phyloP scores from a whole-genome alignment of 2,329 filamentous ascomycete species.

The Hypoxylon sp. region DNA sequence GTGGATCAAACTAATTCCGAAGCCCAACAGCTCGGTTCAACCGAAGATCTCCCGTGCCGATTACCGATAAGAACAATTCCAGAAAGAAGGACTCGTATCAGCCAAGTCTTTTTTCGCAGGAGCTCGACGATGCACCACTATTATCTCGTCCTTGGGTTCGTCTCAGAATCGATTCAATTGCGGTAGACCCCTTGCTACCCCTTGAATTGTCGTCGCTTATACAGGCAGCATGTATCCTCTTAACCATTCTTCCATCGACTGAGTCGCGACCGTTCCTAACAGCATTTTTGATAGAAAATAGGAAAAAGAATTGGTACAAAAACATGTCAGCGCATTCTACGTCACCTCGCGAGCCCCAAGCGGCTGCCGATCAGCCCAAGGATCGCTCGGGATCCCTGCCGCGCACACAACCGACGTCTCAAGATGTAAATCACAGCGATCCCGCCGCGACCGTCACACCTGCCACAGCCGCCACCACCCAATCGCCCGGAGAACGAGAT shows the following conservation, averaged over 20 bases:
- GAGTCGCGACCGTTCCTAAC: conserved; percentile 29
- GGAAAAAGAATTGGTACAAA: conserved; percentile 14
- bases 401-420: conserved; percentile 26
- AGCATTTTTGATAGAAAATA: conserved; percentile 27
- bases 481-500: conserved; percentile 2
- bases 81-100: conserved; percentile 18
- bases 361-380: conserved; percentile 37
- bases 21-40: too few species aligned
- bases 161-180: conserved; percentile 36
- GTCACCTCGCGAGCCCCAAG: conserved; percentile 29
- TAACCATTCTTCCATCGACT: conserved; percentile 28
- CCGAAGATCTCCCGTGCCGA: conserved; percentile 31
- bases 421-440: conserved; percentile 29
- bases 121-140: conserved; percentile 33
- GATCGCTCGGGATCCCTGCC: conserved; percentile 30
- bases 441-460: conserved; percentile 7
- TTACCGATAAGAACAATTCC: conserved; percentile 34
- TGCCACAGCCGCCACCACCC: conserved; percentile 10
- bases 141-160: conserved; percentile 29
- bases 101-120: conserved; percentile 10
- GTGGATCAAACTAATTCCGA: conserved; percentile 13
- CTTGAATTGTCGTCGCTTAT: conserved; percentile 20
- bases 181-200: conserved; percentile 22
- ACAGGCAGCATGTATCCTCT: conserved; percentile 37
- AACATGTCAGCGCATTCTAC: conserved; percentile 32